Evolutionary conservation across 352 stramenopile genomes (phyloP), one percentile per base, ranked within the genome.

Genomic region (Globisporangium carolinianum): DNA sequence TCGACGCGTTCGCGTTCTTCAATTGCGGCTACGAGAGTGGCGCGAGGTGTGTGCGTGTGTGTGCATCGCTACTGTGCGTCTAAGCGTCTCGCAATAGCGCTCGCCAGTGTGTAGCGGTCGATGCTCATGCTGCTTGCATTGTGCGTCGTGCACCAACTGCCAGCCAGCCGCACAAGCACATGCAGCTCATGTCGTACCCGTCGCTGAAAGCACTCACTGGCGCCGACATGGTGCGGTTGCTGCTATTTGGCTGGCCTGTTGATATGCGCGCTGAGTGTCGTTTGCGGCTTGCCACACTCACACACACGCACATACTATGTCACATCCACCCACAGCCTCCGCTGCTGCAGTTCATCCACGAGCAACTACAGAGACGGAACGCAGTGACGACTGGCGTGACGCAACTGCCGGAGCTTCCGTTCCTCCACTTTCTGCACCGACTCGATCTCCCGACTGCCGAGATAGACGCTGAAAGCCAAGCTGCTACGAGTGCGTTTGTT

Each of bases 101-200:
- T 32, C 24, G 24, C 2, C 24, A 32, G 24, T 32, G 24, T 32
- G 24, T 24, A 32, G 24, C 24, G 24, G 1, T 32, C 24, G 24
- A 32, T 32, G 24, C 24, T 32, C 24, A 32, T 32, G 24, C 24
- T 32, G 24, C 1, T 3, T 32, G 24, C 24, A 32, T 32, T 9
- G 37, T 24, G 14, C 24, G 5, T 32, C 0, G 24, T 43, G 35
- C 14, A 36, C 8, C 36, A 6, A 24, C 41, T 10, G 5, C 5
- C 57, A 92, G 81, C 55, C 83, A 93, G 63, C 81, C 83, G n/a
- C 80, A 90, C 67, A 93, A 93, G 57, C 83, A 93, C 72, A 90
- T 93, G 80, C 83, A 93, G 63, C 76, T 91, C 51, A 93, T 90
- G 58, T 89, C 83, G 60, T 90, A 88, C 65, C 65, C 75, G 50